phyloP scores from a whole-genome alignment of 371 early-diverging fungal genomes.

The Rhizomucor miehei region DNA sequence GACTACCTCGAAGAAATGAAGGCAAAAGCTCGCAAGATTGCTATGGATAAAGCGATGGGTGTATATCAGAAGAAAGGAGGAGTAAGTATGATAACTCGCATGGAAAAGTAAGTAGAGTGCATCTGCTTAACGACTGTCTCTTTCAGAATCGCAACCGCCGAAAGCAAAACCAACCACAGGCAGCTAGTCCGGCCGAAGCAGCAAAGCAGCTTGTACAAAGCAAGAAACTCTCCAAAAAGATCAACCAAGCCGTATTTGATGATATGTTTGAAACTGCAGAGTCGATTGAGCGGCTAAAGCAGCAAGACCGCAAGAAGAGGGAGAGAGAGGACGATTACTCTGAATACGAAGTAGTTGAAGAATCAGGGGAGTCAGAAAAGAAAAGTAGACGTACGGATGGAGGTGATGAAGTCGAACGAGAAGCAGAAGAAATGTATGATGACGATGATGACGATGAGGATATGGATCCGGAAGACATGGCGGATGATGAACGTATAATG shows the following conservation, averaged over 20 bases:
- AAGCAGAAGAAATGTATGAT: constrained; percentile 36
- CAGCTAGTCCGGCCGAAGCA: constrained; percentile 68
- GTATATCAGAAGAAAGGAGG: constrained; percentile 33
- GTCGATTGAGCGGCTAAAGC: constrained; percentile 41
- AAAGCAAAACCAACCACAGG: constrained; percentile 32
- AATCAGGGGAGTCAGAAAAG: constrained; percentile 33
- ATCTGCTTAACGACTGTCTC: not conserved
- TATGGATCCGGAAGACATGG: constrained; percentile 42
- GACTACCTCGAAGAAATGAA: constrained; percentile 82
- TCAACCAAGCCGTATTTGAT: constrained; percentile 83
- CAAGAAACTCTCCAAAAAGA: constrained; percentile 83
- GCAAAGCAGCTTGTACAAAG: constrained; percentile 67
- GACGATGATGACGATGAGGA: constrained; percentile 51
- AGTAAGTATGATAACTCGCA: too few species aligned
- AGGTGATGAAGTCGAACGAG: constrained; percentile 10
- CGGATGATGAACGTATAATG: constrained; percentile 36
- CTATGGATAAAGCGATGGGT: constrained; percentile 52
- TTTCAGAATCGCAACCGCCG: constrained; percentile 34
- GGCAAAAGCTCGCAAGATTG: constrained; percentile 40
- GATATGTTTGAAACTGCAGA: constrained; percentile 66
- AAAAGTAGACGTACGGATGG: constrained; percentile 15
- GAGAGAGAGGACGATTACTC: constrained; percentile 19
- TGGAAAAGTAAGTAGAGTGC: constrained; percentile 1
- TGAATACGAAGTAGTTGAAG: constrained; percentile 44
- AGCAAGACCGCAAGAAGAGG: constrained; percentile 25